Percentiles rank a stretch among this genome's conserved stretches.
phyloP scores from a whole-genome alignment of 176 grass and related monocot species.

The Themeda triandra region DNA sequence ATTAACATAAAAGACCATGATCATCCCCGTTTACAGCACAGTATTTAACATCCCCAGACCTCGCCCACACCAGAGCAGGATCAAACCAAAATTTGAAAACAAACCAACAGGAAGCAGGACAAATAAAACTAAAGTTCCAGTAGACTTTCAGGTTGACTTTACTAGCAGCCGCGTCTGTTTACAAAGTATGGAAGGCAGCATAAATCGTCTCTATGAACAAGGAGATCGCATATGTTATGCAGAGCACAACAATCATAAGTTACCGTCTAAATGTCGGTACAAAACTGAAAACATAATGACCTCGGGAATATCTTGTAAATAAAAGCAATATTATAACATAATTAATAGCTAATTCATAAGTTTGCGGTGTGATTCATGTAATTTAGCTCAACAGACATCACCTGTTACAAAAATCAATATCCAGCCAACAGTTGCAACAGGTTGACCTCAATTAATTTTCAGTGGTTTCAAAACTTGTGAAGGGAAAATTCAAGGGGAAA shows the following conservation, averaged over 20 bases:
- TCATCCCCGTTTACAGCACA: no score
- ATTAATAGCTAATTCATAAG: not conserved
- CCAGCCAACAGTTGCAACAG: not conserved
- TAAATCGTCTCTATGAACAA: not conserved
- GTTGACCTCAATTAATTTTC: not conserved
- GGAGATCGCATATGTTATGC: not conserved
- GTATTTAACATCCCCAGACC: no score
- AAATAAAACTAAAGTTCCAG: no score
- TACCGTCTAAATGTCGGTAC: not conserved
- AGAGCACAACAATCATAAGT: not conserved
- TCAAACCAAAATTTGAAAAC: no score
- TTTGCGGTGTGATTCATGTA: not conserved
- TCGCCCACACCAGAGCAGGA: no score
- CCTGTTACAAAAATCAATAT: no score
- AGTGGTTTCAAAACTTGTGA: not conserved
- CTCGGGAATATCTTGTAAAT: not conserved
- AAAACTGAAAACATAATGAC: no score
- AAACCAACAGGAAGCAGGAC: no score
- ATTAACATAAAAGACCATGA: no score
- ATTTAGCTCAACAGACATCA: not conserved
- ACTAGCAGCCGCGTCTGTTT: not conserved
- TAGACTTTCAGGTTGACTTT: no score
- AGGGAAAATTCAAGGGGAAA: no score
- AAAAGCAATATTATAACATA: not conserved
- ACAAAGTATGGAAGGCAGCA: no score